phyloP scores from a whole-genome alignment of 495 filamentous ascomycete genomes.

The Astrothelium macrocarpum region DNA sequence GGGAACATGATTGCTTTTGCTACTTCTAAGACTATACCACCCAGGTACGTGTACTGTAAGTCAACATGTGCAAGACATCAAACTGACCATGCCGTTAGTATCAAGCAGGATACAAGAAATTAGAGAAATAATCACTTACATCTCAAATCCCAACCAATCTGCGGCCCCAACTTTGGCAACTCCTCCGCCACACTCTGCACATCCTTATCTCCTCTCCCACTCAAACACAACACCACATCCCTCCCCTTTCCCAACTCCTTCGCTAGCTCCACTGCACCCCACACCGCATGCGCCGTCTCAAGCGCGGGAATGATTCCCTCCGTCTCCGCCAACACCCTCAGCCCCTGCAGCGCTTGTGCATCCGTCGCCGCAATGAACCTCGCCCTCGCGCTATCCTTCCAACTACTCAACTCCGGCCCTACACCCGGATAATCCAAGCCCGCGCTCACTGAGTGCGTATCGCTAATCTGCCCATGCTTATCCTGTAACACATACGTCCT shows the following conservation, averaged over 20 bases:
- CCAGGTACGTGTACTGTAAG: background rate
- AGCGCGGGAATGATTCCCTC: conserved; percentile 97
- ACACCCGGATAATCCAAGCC: conserved; percentile 97
- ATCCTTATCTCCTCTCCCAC: conserved; percentile 92
- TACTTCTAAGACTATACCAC: background rate
- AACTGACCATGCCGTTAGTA: background rate
- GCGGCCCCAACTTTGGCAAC: conserved; percentile 74
- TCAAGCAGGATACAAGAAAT: background rate
- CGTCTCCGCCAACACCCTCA: conserved; percentile 68
- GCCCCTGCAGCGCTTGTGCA: conserved; percentile 82
- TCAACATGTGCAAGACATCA: background rate
- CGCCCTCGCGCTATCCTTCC: conserved; percentile 84
- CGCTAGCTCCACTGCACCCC: conserved; percentile 76
- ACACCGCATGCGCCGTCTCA: conserved; percentile 89
- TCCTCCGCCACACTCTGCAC: conserved; percentile 97
- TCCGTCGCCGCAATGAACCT: conserved; percentile 89
- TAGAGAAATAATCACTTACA: conserved; percentile 31
- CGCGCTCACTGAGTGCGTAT: conserved; percentile 95
- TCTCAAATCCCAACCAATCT: conserved; percentile 93
- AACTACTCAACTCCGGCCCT: conserved; percentile 78
- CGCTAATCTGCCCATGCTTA: conserved; percentile 79
- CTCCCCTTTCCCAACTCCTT: conserved; percentile 83
- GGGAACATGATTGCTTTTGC: background rate
- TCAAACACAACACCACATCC: conserved; percentile 90
- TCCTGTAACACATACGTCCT: conserved; percentile 92